Conservation (phyloP, 75 land plant species). For the Cryptomeria japonica region DNA sequence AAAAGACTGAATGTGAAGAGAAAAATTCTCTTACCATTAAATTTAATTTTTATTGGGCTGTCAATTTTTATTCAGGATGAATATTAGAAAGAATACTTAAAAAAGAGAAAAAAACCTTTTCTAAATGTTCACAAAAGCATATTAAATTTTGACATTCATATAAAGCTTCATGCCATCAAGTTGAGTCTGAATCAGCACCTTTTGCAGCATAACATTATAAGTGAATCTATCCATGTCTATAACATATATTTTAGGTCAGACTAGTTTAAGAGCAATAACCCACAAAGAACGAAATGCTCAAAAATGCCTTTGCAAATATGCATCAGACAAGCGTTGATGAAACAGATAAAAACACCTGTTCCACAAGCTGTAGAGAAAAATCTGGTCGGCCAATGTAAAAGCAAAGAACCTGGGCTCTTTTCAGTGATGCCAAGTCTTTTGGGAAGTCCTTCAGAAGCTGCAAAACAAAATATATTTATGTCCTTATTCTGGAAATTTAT, state of each 20-base stretch:
- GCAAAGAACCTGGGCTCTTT: conserved; percentile 82
- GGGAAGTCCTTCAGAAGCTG: conserved; percentile 81
- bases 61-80: not conserved
- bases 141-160: not conserved
- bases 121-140: conserved; percentile 5
- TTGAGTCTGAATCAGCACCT: not conserved
- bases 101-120: not conserved
- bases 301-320: not conserved
- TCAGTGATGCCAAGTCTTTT: conserved; percentile 76
- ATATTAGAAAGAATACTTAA: not conserved
- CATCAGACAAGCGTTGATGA: not conserved
- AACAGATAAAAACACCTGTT: conserved; percentile 46
- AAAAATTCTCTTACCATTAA: not conserved
- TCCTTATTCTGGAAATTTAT: not conserved
- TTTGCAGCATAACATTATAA: not conserved
- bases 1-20: conserved; percentile 1
- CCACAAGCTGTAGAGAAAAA: conserved; percentile 60
- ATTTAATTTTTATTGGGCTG: not conserved
- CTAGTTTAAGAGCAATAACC: not conserved
- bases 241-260: not conserved
- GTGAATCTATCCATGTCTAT: not conserved
- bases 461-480: not conserved
- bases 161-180: not conserved
- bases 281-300: not conserved
- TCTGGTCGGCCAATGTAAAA: conserved; percentile 85